Conservation (phyloP, 192 early-diverging fungal species). For the Entomortierella lignicola region DNA sequence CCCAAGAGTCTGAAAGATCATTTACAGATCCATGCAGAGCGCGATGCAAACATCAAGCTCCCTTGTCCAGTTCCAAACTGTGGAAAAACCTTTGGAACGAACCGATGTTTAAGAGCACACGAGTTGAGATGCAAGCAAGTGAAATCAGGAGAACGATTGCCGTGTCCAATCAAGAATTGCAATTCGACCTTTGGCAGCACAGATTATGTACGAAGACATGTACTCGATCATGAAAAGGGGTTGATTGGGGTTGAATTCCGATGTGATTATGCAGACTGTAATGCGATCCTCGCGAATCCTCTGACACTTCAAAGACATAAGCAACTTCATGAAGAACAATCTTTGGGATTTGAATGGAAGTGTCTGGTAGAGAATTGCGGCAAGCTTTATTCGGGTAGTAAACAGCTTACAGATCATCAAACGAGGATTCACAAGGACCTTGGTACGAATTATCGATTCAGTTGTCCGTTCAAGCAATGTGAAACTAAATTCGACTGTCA, state of each 20-base stretch:
- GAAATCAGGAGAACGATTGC: constrained; percentile 42
- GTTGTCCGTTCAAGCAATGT: constrained; percentile 36
- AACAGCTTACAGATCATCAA: constrained; percentile 51
- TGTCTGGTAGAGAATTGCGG: constrained; percentile 40
- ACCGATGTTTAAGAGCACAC: constrained; percentile 45
- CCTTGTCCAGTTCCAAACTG: constrained; percentile 32
- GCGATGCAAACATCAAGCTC: constrained; percentile 37
- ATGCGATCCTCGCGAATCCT: constrained; percentile 44
- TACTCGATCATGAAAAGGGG: constrained; percentile 51
- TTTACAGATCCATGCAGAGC: constrained; percentile 41
- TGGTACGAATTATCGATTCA: constrained; percentile 21
- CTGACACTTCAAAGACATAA: constrained; percentile 53
- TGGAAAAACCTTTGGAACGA: constrained; percentile 47
- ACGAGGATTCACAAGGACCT: constrained; percentile 48
- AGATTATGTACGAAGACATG: constrained; percentile 51
- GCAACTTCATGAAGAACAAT: constrained; percentile 50
- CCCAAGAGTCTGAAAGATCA: constrained; percentile 53
- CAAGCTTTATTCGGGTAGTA: constrained; percentile 47
- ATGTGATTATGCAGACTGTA: constrained; percentile 42
- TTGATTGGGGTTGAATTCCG: constrained; percentile 42
- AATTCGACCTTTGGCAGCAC: constrained; percentile 44
- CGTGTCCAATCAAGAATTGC: constrained; percentile 32
- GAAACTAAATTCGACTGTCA: constrained; percentile 33
- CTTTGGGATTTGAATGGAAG: constrained; percentile 47
- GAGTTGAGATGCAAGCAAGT: constrained; percentile 51